Conservation (phyloP, 73 alveolate genomes). For the Symbiodinium pilosum region DNA sequence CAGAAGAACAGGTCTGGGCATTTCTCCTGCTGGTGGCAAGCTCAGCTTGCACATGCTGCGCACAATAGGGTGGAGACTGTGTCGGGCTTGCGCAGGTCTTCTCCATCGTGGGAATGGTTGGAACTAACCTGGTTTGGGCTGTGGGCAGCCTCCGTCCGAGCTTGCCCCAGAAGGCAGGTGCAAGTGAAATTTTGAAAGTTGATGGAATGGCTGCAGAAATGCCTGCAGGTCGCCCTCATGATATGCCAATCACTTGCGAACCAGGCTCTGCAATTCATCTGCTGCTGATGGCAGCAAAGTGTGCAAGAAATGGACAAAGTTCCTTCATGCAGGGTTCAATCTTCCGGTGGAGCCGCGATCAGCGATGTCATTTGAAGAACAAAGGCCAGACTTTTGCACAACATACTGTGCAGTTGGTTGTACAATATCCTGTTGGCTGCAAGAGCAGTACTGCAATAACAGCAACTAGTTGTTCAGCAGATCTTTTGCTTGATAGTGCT, state of each 20-base stretch:
- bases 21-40: conserved; percentile 31
- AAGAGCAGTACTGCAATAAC: too few relatives aligned
- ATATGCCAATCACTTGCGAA: conserved; percentile 77
- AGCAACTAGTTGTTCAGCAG: too few relatives aligned
- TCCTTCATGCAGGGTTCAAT: conserved; percentile 55
- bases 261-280: conserved; percentile 3
- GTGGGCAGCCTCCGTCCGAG: conserved; percentile 70
- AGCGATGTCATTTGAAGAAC: conserved; percentile 84
- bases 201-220: not conserved
- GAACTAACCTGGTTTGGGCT: conserved; percentile 90
- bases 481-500: too few relatives aligned
- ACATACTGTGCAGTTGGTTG: too few relatives aligned
- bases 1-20: not conserved
- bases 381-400: too few relatives aligned
- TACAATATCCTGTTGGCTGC: too few relatives aligned
- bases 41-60: not conserved
- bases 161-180: conserved; percentile 65
- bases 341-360: conserved; percentile 90
- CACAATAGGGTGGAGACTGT: not conserved
- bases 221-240: conserved; percentile 70
- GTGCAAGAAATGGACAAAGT: too few relatives aligned
- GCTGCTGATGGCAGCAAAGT: not conserved
- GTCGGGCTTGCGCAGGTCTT: not conserved
- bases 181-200: not conserved
- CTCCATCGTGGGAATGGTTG: conserved; percentile 73